Evolutionary conservation across 2,329 filamentous ascomycete genomes (phyloP).

Genomic region (Penicillium sp.): DNA sequence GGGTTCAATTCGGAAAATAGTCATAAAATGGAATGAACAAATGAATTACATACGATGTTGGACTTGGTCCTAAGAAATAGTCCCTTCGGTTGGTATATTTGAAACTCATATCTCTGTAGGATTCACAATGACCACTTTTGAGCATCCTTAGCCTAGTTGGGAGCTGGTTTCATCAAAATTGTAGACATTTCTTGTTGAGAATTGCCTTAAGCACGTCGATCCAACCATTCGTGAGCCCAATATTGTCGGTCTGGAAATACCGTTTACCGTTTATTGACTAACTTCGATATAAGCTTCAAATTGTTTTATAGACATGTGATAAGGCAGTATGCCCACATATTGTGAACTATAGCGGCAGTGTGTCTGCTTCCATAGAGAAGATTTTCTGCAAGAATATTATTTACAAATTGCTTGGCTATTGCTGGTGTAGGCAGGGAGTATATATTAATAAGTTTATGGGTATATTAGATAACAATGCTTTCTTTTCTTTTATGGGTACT

Average conservation of each 20-base stretch:
- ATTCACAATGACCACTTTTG: not conserved
- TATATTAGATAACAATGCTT: no score
- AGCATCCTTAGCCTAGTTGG: not conserved
- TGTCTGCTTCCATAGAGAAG: not conserved
- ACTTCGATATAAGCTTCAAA: not conserved
- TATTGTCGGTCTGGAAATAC: not conserved
- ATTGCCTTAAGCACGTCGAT: not conserved
- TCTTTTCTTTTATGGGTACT: not conserved
- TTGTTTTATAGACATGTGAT: not conserved
- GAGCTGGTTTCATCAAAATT: not conserved
- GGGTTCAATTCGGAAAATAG: not conserved
- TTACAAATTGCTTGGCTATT: not conserved
- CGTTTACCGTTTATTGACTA: not conserved
- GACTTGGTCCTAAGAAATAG: not conserved
- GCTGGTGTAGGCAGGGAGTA: no score
- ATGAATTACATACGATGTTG: not conserved
- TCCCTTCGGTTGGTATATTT: not conserved
- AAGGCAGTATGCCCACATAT: not conserved
- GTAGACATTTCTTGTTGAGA: not conserved
- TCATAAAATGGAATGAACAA: slow-evolving; percentile 9
- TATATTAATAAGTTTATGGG: not conserved
- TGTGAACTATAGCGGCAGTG: not conserved
- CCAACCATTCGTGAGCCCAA: not conserved
- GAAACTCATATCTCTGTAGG: not conserved
- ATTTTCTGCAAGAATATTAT: not conserved